Evolutionary conservation across 257 asterid species (phyloP).

Genomic region (Nicotiana undulata): DNA sequence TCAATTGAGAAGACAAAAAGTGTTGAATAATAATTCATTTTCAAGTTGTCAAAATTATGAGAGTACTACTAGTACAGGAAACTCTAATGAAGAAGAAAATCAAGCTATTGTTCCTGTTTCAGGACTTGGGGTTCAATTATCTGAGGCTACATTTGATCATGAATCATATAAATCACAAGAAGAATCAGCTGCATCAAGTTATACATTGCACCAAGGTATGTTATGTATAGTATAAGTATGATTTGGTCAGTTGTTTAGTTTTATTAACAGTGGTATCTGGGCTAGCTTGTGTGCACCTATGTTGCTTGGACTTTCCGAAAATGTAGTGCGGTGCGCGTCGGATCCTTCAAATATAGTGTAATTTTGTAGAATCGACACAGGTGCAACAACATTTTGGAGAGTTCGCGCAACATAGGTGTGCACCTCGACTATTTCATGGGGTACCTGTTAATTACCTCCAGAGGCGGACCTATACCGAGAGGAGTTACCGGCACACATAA

Average conservation of each 20-base stretch:
- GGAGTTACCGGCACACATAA: no score
- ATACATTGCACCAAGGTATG: background rate
- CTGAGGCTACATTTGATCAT: background rate
- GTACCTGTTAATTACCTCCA: background rate
- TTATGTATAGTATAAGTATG: background rate
- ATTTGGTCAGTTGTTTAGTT: background rate
- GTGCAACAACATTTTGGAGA: no score
- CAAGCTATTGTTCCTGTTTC: constrained; percentile 8
- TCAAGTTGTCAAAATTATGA: background rate
- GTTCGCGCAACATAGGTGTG: no score
- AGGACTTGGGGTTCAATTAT: background rate
- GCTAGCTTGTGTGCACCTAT: background rate
- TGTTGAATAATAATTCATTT: constrained; percentile 11
- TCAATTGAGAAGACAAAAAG: constrained; percentile 31
- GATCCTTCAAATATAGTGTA: no score
- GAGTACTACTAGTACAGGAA: background rate
- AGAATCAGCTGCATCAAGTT: background rate
- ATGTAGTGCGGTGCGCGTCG: background rate
- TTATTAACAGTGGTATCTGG: no score
- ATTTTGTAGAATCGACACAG: no score
- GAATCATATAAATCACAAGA: background rate
- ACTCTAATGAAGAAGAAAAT: background rate
- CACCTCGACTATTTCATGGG: background rate
- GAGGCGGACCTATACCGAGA: no score
- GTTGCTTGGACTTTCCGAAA: background rate